Base-by-base conservation (phyloP, 139 green algal species). In the Micractinium conductrix region DNA sequence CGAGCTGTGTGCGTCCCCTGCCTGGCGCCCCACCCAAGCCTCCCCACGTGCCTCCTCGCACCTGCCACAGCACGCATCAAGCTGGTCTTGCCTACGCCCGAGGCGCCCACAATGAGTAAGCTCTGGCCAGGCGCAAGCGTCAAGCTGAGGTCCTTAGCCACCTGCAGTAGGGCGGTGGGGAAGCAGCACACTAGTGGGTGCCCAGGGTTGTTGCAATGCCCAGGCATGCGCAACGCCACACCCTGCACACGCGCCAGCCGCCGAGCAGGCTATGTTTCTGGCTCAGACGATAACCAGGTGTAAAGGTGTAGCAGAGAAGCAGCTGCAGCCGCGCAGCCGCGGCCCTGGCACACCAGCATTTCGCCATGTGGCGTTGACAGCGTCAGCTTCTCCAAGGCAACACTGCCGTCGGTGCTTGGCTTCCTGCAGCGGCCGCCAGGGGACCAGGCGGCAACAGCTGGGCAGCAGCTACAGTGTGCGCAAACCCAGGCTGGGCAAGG, bases 71-170 rank as follows among this genome's bases (percentile, higher is more conserved):
- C 92, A 16, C 93, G 86, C 70, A 96, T 84, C 17, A 96, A 72
- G 55, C 85, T 91, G 14, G 86, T 92, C 78, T 96, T 96, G 40
- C 93, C 93, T 72, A 89, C 93, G 10, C 93, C 94, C 8, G 87
- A 93, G 16, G 89, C 90, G 0, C 94, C 94, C 53, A 95, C 92
- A 26, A 97, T 82, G n/a, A 97, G 87, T 45, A 97, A 74, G 19
- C 86, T 92, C 71, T 94, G 84, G 21, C 89, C 87, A 0, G 79
- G 68, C 9, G 22, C 21, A 28, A 96, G 73, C 0, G 74, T 35
- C 53, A 95, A 30, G 69, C 79, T 74, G 53, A 96, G 88, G 4
- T 60, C 80, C 4, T n/a, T n/a, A n/a, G n/a, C n/a, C n/a, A n/a
- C n/a, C n/a, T n/a, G n/a, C n/a, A n/a, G n/a, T n/a, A n/a, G n/a